Evolutionary conservation across 225 moss, liverwort and hornwort species (phyloP), one percentile per base, ranked within the genome.

Genomic region (Antitrichia curtipendula): DNA sequence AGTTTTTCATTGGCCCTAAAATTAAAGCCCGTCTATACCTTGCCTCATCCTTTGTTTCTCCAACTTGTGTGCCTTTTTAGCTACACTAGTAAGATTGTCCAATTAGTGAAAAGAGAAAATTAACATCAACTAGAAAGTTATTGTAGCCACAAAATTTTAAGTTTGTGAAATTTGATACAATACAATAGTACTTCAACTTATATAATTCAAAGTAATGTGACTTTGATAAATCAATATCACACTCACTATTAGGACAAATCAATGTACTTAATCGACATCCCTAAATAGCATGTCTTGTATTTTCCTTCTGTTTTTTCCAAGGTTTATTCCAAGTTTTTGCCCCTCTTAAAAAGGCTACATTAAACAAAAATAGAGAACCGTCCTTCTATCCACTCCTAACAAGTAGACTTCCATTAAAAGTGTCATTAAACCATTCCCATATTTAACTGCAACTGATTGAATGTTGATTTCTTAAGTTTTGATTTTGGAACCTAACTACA

Each of bases 261-360:
- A 43, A 0, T 27, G 27, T 25, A 71, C 1, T 9, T 16, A 27
- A 40, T 1, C 15, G 1, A 41, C 13, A 27, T 71, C 8, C 9
- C 3, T 71, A 43, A 16, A 43, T 27, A 71, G 27, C 12, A 3
- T 43, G 15, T 25, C 25, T 0, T 8, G 2, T 70, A 3, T 70
- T 41, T 41, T 69, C 2, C 5, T 5, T 25, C 0, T 0, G 2
- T 41, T 8, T 70, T 15, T 16, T 0, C 5, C 5, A 27, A 27
- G 2, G 1, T 65, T 3, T 3, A 3, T 20, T n/a, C 20, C 6
- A 65, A 36, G 4, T 9, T 12, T n/a, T 38, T 36, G 6, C 6
- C 12, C 11, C 10, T 65, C 17, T 6, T 36, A 20, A 65, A 9
- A 36, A 65, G 36, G 10, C 64, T 64, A n/a, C n/a, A n/a, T n/a